phyloP scores from a whole-genome alignment of 768 basidiomycete genomes.

The Amanita fuliginea region DNA sequence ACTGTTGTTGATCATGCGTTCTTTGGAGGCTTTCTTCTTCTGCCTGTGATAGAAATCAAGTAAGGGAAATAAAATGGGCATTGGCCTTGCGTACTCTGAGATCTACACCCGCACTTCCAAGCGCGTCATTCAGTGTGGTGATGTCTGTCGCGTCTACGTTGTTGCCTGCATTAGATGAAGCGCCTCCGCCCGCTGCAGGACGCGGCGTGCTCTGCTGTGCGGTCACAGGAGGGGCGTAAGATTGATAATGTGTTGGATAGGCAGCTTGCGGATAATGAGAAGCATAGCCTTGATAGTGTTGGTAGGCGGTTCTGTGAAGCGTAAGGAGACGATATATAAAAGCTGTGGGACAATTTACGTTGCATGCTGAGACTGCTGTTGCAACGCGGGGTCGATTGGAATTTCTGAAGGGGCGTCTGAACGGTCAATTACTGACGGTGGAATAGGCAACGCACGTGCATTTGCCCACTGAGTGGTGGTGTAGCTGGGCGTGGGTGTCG shows the following conservation, averaged over 20 bases:
- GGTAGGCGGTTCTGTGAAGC: conserved; percentile 33
- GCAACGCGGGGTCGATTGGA: conserved; percentile 58
- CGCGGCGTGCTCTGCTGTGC: conserved; percentile 13
- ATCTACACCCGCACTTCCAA: conserved; percentile 83
- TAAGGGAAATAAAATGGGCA: not conserved
- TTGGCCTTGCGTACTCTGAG: conserved; percentile 41
- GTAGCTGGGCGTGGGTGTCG: conserved; percentile 19
- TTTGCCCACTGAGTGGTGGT: conserved; percentile 22
- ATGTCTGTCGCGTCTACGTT: conserved; percentile 59
- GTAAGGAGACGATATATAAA: conserved; percentile 9
- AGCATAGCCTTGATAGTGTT: conserved; percentile 34
- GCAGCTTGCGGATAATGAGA: conserved; percentile 33
- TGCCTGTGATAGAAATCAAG: conserved; percentile 34
- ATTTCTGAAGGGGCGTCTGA: conserved; percentile 29
- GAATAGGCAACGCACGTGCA: conserved; percentile 12
- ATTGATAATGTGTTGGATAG: conserved; percentile 35
- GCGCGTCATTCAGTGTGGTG: conserved; percentile 70
- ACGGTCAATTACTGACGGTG: too few species aligned
- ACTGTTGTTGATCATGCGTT: conserved; percentile 44
- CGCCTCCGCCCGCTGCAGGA: conserved; percentile 9
- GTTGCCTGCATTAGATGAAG: conserved; percentile 8
- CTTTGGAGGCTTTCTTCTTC: conserved; percentile 78
- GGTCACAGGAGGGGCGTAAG: conserved; percentile 24
- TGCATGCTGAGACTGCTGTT: conserved; percentile 41
- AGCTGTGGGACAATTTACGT: conserved; percentile 22